These are phyloP conservation scores for Boletus patriciae DNA, from an alignment of 768 basidiomycete genomes.

Conservation along the genomic window DNA sequence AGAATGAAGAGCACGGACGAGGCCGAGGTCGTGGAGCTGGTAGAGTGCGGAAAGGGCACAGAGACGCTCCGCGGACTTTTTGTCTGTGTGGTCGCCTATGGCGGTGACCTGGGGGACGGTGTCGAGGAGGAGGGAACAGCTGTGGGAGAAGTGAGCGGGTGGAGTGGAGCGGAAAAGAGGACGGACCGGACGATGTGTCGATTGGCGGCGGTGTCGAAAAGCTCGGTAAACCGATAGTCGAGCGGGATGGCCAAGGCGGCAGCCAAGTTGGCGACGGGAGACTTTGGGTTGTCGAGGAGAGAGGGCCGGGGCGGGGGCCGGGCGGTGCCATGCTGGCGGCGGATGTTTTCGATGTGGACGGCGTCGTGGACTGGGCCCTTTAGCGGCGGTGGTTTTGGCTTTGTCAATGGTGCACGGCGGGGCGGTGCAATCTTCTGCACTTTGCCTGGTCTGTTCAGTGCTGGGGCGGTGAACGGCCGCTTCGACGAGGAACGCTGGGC, in stretches of 20 bases:
- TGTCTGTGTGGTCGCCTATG: constrained; percentile 57
- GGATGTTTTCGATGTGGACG: constrained; percentile 30
- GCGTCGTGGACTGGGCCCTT: constrained; percentile 40
- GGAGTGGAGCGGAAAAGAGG: not conserved
- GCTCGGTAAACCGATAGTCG: constrained; percentile 15
- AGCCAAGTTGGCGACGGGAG: constrained; percentile 47
- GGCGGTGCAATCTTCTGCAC: constrained; percentile 3
- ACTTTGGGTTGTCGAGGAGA: constrained; percentile 49
- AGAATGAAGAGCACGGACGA: constrained; percentile 49
- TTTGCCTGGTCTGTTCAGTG: constrained; percentile 17
- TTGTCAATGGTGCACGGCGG: not conserved
- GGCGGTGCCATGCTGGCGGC: constrained; percentile 12
- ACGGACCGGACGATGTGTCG: constrained; percentile 25
- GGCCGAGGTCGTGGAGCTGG: constrained; percentile 60
- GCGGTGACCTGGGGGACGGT: constrained; percentile 47
- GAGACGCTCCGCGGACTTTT: constrained; percentile 69
- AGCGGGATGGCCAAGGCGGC: constrained; percentile 10
- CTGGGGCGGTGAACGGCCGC: constrained; percentile 6
- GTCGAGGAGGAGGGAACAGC: constrained; percentile 27
- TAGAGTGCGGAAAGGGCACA: constrained; percentile 73
- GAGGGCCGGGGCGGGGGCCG: constrained; percentile 28
- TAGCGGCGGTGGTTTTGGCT: not conserved
- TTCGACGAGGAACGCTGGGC: constrained; percentile 10
- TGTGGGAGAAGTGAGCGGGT: constrained; percentile 11
- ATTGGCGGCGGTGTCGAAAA: constrained; percentile 14